Evolutionary conservation across 2,329 filamentous ascomycete species (phyloP).

Genomic region (Colletotrichum eleusines): DNA sequence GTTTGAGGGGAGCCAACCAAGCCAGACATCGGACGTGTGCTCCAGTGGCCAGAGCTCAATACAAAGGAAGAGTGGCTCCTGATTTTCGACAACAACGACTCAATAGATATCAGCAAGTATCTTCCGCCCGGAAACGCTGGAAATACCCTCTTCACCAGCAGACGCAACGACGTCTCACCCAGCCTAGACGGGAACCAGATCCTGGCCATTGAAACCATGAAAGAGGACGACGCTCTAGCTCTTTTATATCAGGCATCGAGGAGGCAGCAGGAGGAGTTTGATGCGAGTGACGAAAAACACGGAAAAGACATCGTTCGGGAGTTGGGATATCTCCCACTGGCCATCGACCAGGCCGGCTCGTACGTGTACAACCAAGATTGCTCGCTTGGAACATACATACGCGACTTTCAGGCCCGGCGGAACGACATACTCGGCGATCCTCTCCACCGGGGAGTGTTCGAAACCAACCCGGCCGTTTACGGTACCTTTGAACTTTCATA

Average conservation of each 20-base stretch:
- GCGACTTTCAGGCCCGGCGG: conserved; percentile 21
- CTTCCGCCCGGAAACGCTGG: conserved; percentile 45
- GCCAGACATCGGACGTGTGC: conserved; percentile 29
- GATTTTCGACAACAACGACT: conserved; percentile 48
- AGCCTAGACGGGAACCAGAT: neutral
- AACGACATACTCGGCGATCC: conserved; percentile 30
- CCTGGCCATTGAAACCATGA: neutral
- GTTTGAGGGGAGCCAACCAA: conserved; percentile 2
- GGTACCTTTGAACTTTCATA: conserved; percentile 47
- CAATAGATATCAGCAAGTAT: conserved; percentile 34
- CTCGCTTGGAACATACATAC: conserved; percentile 41
- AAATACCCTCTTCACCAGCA: conserved; percentile 48
- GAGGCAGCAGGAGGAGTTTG: neutral
- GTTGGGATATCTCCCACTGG: conserved; percentile 47
- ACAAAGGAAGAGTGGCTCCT: conserved; percentile 47
- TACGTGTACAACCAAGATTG: conserved; percentile 35
- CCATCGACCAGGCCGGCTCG: conserved; percentile 47
- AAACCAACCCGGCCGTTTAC: conserved; percentile 43
- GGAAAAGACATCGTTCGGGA: conserved; percentile 41
- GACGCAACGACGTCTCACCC: conserved; percentile 25
- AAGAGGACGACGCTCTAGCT: neutral
- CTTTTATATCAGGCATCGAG: neutral
- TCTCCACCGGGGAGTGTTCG: conserved; percentile 32
- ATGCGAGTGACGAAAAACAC: neutral
- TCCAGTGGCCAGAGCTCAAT: conserved; percentile 40